Percentiles rank a stretch among this genome's conserved stretches.
Evolutionary conservation across 371 early-diverging fungal species (phyloP).

Genomic region (Mucor ambiguus): DNA sequence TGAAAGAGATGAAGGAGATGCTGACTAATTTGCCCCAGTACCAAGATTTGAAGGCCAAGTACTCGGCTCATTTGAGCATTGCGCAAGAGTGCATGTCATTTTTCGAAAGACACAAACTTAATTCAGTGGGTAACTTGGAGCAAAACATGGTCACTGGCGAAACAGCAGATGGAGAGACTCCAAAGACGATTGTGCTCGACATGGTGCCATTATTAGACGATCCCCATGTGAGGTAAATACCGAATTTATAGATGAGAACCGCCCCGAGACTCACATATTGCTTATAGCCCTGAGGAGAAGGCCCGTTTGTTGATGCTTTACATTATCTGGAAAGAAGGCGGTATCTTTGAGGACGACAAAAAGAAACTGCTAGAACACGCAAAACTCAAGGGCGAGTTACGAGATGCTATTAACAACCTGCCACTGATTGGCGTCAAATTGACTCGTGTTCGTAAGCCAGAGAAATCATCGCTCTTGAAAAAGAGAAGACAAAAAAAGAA

Average conservation of each 20-base stretch:
- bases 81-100: constrained; percentile 87
- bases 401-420: constrained; percentile 79
- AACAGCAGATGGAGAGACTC: constrained; percentile 80
- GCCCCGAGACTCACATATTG: neutral
- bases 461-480: constrained; percentile 35
- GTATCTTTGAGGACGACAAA: constrained; percentile 72
- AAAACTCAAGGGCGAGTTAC: constrained; percentile 63
- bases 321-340: constrained; percentile 73
- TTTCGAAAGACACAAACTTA: constrained; percentile 78
- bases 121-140: constrained; percentile 79
- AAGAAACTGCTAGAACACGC: constrained; percentile 76
- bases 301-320: constrained; percentile 87
- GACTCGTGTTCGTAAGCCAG: constrained; percentile 34
- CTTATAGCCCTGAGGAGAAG: constrained; percentile 69
- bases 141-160: constrained; percentile 92
- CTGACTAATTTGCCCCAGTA: constrained; percentile 91
- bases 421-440: constrained; percentile 65
- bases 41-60: constrained; percentile 91
- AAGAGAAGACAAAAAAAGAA: constrained; percentile 37
- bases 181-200: constrained; percentile 81
- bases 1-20: constrained; percentile 91
- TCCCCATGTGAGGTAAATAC: constrained; percentile 46
- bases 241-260: neutral
- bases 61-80: constrained; percentile 91
- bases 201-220: constrained; percentile 88